phyloP scores from a whole-genome alignment of 1,284 basidiomycete genomes.

The Cutaneotrichosporon dermatis region DNA sequence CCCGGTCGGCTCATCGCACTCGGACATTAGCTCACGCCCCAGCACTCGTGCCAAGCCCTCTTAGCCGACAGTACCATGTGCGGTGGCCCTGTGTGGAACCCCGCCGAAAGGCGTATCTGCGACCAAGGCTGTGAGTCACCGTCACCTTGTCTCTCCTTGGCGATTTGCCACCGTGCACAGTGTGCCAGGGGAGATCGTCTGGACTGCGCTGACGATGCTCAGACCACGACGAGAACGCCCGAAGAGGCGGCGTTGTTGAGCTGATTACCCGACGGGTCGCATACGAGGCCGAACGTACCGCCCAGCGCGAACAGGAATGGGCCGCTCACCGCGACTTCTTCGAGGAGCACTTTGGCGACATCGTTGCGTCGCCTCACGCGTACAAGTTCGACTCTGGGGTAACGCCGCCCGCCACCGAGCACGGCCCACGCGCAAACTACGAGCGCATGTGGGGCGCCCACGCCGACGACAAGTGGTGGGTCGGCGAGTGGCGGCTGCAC shows the following conservation, averaged over 20 bases:
- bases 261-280: slow-evolving; percentile 4
- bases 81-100: slow-evolving; percentile 12
- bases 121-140: slow-evolving; percentile 15
- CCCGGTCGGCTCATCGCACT: too few relatives aligned
- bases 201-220: not conserved
- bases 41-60: slow-evolving; percentile 18
- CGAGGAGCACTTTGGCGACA: not conserved
- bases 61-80: slow-evolving; percentile 23
- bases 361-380: not conserved
- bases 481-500: slow-evolving; percentile 16
- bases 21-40: not conserved
- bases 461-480: slow-evolving; percentile 23
- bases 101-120: slow-evolving; percentile 15
- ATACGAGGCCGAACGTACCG: slow-evolving; percentile 1
- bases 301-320: slow-evolving; percentile 1
- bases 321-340: slow-evolving; percentile 1
- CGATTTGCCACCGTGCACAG: too few relatives aligned
- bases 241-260: slow-evolving; percentile 11
- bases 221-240: slow-evolving; percentile 19
- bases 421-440: too few relatives aligned
- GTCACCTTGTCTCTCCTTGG: too few relatives aligned
- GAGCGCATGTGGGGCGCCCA: slow-evolving; percentile 13
- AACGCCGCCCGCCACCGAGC: too few relatives aligned
- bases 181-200: too few relatives aligned
- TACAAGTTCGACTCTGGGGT: not conserved